phyloP scores from a whole-genome alignment of 306 rosid genomes.

The Begonia fuchsioides region DNA sequence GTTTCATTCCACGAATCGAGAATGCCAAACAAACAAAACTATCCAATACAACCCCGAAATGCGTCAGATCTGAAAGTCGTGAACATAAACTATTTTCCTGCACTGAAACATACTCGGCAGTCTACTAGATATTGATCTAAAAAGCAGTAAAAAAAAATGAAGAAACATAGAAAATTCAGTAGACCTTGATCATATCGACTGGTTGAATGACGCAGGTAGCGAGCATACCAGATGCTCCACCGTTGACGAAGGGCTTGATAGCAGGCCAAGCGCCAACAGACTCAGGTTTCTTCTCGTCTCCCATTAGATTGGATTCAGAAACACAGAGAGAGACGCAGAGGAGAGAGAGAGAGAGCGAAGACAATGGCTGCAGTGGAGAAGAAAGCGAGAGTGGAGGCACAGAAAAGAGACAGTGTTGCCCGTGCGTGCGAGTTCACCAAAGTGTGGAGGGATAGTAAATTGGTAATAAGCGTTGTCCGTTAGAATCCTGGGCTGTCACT shows the following conservation, averaged over 20 bases:
- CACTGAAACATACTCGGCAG: not conserved
- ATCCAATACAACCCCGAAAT: not conserved
- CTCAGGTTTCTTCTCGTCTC: conserved; percentile 61
- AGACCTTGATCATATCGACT: conserved; percentile 81
- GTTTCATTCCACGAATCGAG: not conserved
- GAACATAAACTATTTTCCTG: not conserved
- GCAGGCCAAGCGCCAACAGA: conserved; percentile 54
- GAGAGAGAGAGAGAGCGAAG: too few species aligned
- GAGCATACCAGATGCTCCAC: conserved; percentile 88
- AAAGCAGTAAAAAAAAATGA: not conserved
- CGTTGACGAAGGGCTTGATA: conserved; percentile 75
- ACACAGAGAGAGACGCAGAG: not conserved
- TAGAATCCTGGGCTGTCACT: too few species aligned
- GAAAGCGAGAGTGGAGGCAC: too few species aligned
- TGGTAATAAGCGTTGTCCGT: too few species aligned
- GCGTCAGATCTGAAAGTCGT: conserved; percentile 31
- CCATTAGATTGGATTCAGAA: conserved; percentile 47
- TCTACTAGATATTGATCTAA: not conserved
- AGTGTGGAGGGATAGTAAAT: too few species aligned
- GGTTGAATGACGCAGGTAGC: conserved; percentile 90
- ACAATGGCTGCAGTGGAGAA: too few species aligned
- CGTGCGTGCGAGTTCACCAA: too few species aligned
- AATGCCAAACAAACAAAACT: not conserved
- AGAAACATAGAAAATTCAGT: not conserved
- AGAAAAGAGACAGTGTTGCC: too few species aligned